Evolutionary conservation across 257 asterid genomes (phyloP).

Genomic region (Lavandula angustifolia): DNA sequence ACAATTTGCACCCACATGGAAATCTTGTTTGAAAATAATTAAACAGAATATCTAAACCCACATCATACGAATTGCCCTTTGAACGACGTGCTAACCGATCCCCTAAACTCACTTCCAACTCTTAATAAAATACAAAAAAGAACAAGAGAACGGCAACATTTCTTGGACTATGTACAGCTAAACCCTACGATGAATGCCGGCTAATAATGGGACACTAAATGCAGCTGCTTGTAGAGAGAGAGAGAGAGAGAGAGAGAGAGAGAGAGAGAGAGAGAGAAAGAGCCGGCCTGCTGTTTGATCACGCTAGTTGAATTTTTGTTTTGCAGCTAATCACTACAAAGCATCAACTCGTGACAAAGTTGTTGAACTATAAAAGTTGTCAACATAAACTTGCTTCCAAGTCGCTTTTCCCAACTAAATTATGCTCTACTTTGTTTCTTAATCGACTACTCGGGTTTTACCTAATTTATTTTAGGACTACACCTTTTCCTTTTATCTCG

Average conservation of each 20-base stretch:
- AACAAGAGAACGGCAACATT: constrained; percentile 28
- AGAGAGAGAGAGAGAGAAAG: neutral
- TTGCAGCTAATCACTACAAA: constrained; percentile 20
- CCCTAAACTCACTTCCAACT: constrained; percentile 5
- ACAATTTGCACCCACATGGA: constrained; percentile 64
- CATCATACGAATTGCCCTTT: neutral
- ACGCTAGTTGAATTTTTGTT: neutral
- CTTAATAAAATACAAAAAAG: neutral
- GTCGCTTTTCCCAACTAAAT: constrained; percentile 25
- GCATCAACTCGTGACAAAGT: constrained; percentile 34
- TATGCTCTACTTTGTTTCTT: constrained; percentile 7
- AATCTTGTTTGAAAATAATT: neutral
- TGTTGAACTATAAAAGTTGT: constrained; percentile 24
- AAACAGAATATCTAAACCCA: too few relatives aligned
- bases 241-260: constrained; percentile 12
- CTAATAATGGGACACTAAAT: constrained; percentile 24
- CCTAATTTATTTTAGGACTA: neutral
- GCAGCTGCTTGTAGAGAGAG: neutral
- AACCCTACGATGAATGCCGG: constrained; percentile 45
- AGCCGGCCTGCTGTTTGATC: constrained; percentile 29
- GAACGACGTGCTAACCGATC: constrained; percentile 28
- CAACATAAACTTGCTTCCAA: constrained; percentile 24
- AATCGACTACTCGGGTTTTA: neutral
- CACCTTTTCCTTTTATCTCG: neutral
- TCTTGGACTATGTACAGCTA: constrained; percentile 47